Conservation (phyloP, 2,329 filamentous ascomycete species). For the Microdochium trichocladiopsis region DNA sequence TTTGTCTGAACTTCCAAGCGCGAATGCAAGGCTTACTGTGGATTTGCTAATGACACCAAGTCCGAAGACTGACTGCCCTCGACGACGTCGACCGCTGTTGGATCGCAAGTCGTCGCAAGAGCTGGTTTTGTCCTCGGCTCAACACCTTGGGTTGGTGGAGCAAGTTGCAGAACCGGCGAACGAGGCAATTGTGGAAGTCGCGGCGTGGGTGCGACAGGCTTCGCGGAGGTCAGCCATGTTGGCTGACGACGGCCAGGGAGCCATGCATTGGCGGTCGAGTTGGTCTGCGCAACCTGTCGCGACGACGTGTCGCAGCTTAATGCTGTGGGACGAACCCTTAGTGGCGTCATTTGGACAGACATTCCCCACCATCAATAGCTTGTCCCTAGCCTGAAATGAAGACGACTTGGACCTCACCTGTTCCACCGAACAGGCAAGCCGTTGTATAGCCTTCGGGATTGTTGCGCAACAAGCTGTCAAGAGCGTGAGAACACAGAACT, state of each 20-base stretch:
- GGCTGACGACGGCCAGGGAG: conserved; percentile 24
- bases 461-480: no score
- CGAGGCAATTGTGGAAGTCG: conserved; percentile 10
- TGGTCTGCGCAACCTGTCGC: conserved; percentile 27
- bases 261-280: conserved; percentile 32
- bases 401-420: no score
- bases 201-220: conserved; percentile 19
- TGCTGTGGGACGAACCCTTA: background rate
- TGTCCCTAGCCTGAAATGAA: no score
- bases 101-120: background rate
- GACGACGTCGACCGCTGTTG: no score
- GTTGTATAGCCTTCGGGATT: no score
- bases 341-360: background rate
- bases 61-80: no score
- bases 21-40: background rate
- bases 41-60: background rate
- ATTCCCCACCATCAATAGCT: no score
- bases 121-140: conserved; percentile 2
- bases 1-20: no score
- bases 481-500: no score
- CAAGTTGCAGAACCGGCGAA: background rate
- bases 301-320: background rate
- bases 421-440: no score
- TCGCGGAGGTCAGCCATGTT: conserved; percentile 22
- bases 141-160: conserved; percentile 3